These are phyloP conservation scores for Lipomyces oligophaga DNA, from an alignment of 805 yeast genomes.

Conservation along the genomic window DNA sequence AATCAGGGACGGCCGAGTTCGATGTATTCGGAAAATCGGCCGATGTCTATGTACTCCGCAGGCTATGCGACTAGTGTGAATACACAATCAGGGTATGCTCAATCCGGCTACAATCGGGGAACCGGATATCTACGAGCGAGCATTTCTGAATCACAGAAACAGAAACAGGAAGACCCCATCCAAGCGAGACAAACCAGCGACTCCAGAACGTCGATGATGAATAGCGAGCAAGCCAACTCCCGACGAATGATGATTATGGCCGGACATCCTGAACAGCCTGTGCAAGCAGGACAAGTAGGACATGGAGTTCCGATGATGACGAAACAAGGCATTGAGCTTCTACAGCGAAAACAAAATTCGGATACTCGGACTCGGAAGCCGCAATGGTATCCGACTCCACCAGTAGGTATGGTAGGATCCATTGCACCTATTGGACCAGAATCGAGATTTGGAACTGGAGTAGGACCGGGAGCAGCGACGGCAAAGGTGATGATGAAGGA, in stretches of 20 bases:
- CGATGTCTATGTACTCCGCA: background rate
- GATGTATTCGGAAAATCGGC: background rate
- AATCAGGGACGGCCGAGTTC: background rate
- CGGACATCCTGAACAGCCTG: background rate
- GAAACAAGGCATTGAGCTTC: slow-evolving; percentile 8
- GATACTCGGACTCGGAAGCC: no score
- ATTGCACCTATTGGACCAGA: background rate
- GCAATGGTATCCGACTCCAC: background rate
- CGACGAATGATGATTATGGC: slow-evolving; percentile 8
- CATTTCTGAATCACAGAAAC: background rate
- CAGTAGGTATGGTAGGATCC: slow-evolving; percentile 5
- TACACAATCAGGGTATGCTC: background rate
- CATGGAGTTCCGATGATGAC: slow-evolving; percentile 10
- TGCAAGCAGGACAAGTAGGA: background rate
- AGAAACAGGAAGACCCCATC: background rate
- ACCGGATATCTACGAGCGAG: slow-evolving; percentile 13
- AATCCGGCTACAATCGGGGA: background rate
- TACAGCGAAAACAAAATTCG: slow-evolving; percentile 3
- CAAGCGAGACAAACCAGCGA: no score
- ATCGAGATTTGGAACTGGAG: background rate
- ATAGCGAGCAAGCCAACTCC: slow-evolving; percentile 18
- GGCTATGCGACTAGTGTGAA: background rate
- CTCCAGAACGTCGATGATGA: slow-evolving; percentile 5
- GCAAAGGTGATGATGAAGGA: background rate
- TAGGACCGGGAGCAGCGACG: slow-evolving; percentile 1